Conservation (phyloP, 225 moss, liverwort and hornwort genomes). For the Bryum argenteum region DNA sequence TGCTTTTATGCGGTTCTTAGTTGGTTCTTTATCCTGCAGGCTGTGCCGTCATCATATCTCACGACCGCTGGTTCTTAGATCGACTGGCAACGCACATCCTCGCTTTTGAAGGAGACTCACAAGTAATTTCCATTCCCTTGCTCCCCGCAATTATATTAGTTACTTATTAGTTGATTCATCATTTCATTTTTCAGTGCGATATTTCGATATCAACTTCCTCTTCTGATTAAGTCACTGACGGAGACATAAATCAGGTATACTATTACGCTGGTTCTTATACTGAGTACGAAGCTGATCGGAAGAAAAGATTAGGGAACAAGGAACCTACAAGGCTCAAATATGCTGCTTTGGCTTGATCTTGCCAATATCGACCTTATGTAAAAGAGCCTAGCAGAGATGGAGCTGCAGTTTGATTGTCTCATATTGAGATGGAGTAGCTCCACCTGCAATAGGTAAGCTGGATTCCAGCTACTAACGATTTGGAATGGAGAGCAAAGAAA, state of each 20-base stretch:
- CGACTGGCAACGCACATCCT: slow-evolving; percentile 95
- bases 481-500: slow-evolving; percentile 13
- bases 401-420: slow-evolving; percentile 12
- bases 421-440: slow-evolving; percentile 13
- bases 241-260: slow-evolving; percentile 51
- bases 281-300: slow-evolving; percentile 90
- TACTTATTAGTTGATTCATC: no score
- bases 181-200: background rate
- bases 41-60: slow-evolving; percentile 94
- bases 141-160: no score
- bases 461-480: slow-evolving; percentile 11
- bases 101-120: slow-evolving; percentile 96
- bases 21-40: slow-evolving; percentile 48
- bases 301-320: slow-evolving; percentile 73
- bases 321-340: slow-evolving; percentile 87
- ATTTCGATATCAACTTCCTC: background rate
- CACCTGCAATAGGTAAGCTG: slow-evolving; percentile 15
- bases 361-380: background rate
- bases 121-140: slow-evolving; percentile 45
- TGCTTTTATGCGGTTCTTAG: slow-evolving; percentile 13
- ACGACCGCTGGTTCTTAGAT: slow-evolving; percentile 98
- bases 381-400: background rate
- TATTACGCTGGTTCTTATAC: slow-evolving; percentile 89
- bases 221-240: slow-evolving; percentile 22
- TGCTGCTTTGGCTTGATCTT: slow-evolving; percentile 64